A percentile compares a stretch with the other conserved stretches of the same genome.
Evolutionary conservation across 2,329 filamentous ascomycete species (phyloP).

Genomic region (Boeremia lycopersici): DNA sequence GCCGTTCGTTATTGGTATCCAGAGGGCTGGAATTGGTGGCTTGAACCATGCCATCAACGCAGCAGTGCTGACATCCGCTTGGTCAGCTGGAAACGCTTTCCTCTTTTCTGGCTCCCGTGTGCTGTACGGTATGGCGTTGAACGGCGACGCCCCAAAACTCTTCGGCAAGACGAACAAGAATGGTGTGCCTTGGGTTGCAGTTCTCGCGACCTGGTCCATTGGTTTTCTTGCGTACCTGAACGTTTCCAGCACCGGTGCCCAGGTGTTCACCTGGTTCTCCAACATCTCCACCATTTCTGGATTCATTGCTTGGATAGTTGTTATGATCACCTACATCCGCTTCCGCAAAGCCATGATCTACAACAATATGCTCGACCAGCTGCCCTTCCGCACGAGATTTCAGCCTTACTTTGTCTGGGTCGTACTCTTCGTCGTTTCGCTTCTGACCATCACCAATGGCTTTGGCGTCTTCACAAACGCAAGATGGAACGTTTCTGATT

Average conservation of each 20-base stretch:
- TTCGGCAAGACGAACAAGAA: conserved; percentile 55
- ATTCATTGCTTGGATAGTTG: conserved; percentile 62
- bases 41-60: conserved; percentile 78
- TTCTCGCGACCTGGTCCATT: conserved; percentile 49
- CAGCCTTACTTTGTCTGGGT: conserved; percentile 63
- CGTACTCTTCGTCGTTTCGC: conserved; percentile 58
- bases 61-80: conserved; percentile 73
- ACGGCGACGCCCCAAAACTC: conserved; percentile 59
- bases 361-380: conserved; percentile 61
- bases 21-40: conserved; percentile 68
- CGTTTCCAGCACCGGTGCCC: conserved; percentile 52
- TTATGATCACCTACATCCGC: conserved; percentile 64
- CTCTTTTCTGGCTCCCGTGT: conserved; percentile 62
- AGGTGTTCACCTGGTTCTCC: conserved; percentile 71
- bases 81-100: conserved; percentile 72
- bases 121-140: conserved; percentile 56
- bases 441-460: conserved; percentile 45
- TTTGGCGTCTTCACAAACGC: conserved; percentile 60
- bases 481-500: conserved; percentile 55
- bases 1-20: conserved; percentile 69
- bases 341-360: conserved; percentile 57
- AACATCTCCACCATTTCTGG: conserved; percentile 68
- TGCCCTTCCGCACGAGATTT: conserved; percentile 57
- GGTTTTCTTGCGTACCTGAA: conserved; percentile 58
- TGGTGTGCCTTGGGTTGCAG: conserved; percentile 50